Base-by-base conservation (phyloP, 331 rosid genomes). In the Rosa hybrid region DNA sequence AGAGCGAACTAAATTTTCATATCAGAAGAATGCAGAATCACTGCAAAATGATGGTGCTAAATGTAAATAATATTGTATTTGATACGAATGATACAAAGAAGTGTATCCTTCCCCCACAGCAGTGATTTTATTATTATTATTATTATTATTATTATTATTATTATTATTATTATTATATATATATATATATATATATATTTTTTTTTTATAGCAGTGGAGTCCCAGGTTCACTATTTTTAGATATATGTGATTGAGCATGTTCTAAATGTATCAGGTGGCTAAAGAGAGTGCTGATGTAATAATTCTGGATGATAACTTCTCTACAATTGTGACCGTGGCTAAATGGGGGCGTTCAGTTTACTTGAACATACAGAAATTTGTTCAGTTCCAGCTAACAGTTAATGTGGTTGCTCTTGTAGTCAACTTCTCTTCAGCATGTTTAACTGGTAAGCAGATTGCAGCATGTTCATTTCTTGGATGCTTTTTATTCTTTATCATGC, bases 331-430 rank as follows among this genome's bases (percentile, higher is more conserved):
- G 81, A 91, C 94, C 7, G 99, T 96, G 83, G 98, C 96, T 56
- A 93, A 87, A 87, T 95, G 99, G 99, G 99, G 99, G 39, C 99
- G 99, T 45, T 95, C 99, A 6, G 99, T 96, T 72, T 96, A 96
- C 85, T 86, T 93, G 67, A 96, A 96, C 84, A 96, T 96, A 80
- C 99, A 93, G 84, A 96, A 96, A 83, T 93, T 96, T 76, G 99
- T 96, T 85, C 99, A 96, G 90, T 96, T 96, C 84, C 99, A 96
- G 88, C 86, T 96, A 64, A 96, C 99, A 16, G 99, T 96, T 51
- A 96, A 96, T 82, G 87, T 96, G 78, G 99, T 96, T 81, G 98
- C 99, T 72, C 91, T 96, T 42, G 87, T 96, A n/a, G 98, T 96
- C 89, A 96, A 96, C 86, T 96, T 96, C 87, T 80, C 97, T 77